Base-by-base conservation (phyloP, 331 rosid genomes). In the Quercus tomentella region DNA sequence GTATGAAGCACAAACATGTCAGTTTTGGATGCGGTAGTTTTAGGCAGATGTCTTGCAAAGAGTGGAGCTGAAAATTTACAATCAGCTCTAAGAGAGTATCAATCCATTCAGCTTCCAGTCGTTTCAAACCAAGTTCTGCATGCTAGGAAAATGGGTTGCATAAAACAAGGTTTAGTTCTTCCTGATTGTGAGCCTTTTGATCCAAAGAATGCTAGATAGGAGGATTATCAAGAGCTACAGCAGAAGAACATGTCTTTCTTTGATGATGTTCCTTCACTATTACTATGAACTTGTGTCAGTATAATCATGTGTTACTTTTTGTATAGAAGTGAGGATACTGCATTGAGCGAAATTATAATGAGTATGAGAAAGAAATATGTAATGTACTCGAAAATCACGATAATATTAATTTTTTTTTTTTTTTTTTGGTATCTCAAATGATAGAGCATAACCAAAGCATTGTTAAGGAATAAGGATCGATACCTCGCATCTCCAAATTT, bases 1-100 rank as follows among this genome's bases (percentile, higher is more conserved):
- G 0, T 84, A 80, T 89, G 96, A 84, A 93, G 97, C 92, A 89
- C 93, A 28, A 95, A 90, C 70, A 89, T 93, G 98, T 90, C 97
- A 3, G 74, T 95, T 52, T 31, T 90, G 62, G 97, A 95, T 82
- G 98, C 96, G 67, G 92, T 92, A 6, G 98, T 91, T 77, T 83
- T 95, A 49, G 97, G 41, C 2, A 35, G 0, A 35, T 35, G 2
- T 35, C 41, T 35, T 35, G 41, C 41, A 35, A 7, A 35, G 79
- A 91, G 89, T 91, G 92, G 97, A 70, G 69, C 45, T 25, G 84
- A 86, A 70, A 84, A 82, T 76, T 52, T 93, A 43, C 88, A 61
- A 65, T 89, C 89, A n/a, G n/a, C n/a, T n/a, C n/a, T n/a, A n/a
- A 21, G 84, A 80, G 97, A 87, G 70, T 91, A 93, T 81, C 88